Evolutionary conservation across 345 rosid genomes (phyloP).

Genomic region (Eucalyptus lansdowneana): DNA sequence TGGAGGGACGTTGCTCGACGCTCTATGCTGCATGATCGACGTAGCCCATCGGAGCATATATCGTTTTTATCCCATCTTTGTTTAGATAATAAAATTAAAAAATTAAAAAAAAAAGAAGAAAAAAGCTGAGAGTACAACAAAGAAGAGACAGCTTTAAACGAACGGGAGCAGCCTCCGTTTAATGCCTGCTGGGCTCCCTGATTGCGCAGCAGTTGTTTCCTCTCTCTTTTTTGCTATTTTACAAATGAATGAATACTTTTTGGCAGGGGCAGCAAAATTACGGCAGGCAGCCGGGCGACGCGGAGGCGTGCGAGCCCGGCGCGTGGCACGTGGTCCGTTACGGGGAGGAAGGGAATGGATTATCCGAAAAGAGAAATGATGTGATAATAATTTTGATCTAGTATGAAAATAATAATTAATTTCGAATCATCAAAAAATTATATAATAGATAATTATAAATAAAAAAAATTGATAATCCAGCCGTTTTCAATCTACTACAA

Average conservation of each 20-base stretch:
- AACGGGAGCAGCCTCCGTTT: background rate
- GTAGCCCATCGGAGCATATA: background rate
- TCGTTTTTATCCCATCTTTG: no score
- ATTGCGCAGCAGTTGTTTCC: background rate
- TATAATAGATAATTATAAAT: no score
- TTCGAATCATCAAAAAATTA: no score
- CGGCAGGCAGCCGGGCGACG: background rate
- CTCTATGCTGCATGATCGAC: background rate
- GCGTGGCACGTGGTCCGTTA: background rate
- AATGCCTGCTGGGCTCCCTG: background rate
- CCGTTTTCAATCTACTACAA: no score
- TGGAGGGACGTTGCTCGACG: background rate
- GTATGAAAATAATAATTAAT: no score
- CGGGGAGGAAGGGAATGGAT: background rate
- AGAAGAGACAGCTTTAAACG: background rate
- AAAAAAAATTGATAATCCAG: no score
- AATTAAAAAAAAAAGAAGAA: background rate
- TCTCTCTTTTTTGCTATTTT: background rate
- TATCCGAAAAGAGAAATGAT: no score
- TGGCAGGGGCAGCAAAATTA: background rate
- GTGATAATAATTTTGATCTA: no score
- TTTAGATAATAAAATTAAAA: background rate
- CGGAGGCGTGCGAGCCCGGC: background rate
- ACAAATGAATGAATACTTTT: background rate
- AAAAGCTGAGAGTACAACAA: background rate